phyloP scores from a whole-genome alignment of 805 yeast genomes.

The Hanseniaspora valbyensis region DNA sequence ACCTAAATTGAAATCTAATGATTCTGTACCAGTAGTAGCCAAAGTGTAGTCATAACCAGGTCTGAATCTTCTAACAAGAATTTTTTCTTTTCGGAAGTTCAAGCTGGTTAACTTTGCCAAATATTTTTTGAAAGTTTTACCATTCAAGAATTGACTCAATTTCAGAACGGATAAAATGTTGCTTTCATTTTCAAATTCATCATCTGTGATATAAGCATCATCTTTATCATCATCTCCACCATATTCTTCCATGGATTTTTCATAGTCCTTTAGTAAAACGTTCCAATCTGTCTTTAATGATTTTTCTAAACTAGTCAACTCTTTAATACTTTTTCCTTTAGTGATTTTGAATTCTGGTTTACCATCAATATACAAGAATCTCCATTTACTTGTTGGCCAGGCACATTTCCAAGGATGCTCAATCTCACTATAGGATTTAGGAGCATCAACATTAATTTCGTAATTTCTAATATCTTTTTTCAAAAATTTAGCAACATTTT shows the following conservation, averaged over 20 bases:
- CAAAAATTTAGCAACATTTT: slow-evolving; percentile 40
- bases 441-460: slow-evolving; percentile 55
- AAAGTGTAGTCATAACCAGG: slow-evolving; percentile 91
- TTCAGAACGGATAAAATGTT: slow-evolving; percentile 33
- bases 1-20: slow-evolving; percentile 68
- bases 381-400: slow-evolving; percentile 85
- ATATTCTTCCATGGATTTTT: slow-evolving; percentile 34
- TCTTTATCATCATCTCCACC: slow-evolving; percentile 27
- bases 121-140: slow-evolving; percentile 60
- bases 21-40: slow-evolving; percentile 50
- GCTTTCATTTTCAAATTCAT: slow-evolving; percentile 35
- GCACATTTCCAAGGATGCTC: slow-evolving; percentile 78
- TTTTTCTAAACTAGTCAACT: slow-evolving; percentile 20
- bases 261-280: slow-evolving; percentile 22
- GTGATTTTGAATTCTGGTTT: slow-evolving; percentile 29
- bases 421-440: slow-evolving; percentile 45
- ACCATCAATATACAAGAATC: slow-evolving; percentile 76
- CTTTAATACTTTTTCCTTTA: slow-evolving; percentile 22
- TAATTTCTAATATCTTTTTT: slow-evolving; percentile 39
- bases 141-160: slow-evolving; percentile 47
- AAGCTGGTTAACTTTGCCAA: slow-evolving; percentile 51
- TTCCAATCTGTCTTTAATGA: background rate
- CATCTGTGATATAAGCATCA: slow-evolving; percentile 13
- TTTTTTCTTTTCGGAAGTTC: slow-evolving; percentile 48
- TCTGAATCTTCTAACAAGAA: slow-evolving; percentile 73